Evolutionary conservation across 352 stramenopile genomes (phyloP), one percentile per base, ranked within the genome.

Genomic region (Phytophthora vignae): DNA sequence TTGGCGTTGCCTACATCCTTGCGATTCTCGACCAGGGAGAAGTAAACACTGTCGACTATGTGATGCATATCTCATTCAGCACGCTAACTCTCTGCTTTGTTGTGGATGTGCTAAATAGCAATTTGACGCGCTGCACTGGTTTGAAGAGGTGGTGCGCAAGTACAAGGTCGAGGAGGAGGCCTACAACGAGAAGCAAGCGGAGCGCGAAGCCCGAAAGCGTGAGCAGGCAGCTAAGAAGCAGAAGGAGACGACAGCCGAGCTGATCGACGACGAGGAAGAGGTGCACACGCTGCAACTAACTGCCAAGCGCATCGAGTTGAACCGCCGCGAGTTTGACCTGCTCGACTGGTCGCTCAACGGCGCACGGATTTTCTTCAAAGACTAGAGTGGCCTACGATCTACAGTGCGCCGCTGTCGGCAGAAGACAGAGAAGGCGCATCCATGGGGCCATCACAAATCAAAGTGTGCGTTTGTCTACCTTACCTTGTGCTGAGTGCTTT

Each of bases 1-100:
- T 99, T 25, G 96, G 96, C 8, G 71, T 98, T 50, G 94, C 95
- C 5, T 99, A 98, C 73, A 92, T 98, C 22, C 81, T 99, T 8
- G 88, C 92, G 25, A 96, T 98, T 65, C 73, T 98, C 0, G 87
- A 96, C 66, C 92, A 98, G 76, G 86, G 87, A 70, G 86, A 95
- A 71, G 87, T 95, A 65, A 11, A 17, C 14, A 44, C 14, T 46
- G 7, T 46, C 14, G 17, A 14, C 17, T 46, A 14, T 46, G 38
- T 4, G 38, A n/a, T 46, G 14, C 38, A 46, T 46, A 1, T n/a
- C 12, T 46, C 12, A 46, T 46, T 46, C 14, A 46, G 7, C 42
- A 25, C 8, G 8, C 42, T 50, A 50, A 50, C 42, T 19, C n/a
- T 19, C 8, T 25, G 7, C 12, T 49, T 25, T 50, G 15, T 22